A percentile compares a stretch with the other conserved stretches of the same genome.
Evolutionary conservation across 805 yeast species (phyloP).

Genomic region (Ogataea nitratoaversa): DNA sequence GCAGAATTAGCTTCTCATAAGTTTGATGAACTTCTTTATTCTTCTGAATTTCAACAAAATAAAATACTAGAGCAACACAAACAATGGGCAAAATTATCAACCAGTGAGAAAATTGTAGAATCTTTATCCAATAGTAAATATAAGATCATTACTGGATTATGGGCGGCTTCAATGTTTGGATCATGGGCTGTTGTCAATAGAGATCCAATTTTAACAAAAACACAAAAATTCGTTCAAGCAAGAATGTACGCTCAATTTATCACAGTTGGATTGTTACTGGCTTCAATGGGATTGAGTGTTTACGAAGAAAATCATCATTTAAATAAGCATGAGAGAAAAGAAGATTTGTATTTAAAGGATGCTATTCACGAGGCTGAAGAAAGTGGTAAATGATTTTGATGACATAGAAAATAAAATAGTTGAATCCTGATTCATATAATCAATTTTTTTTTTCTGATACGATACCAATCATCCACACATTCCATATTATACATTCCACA

Average conservation of each 20-base stretch:
- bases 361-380: constrained; percentile 21
- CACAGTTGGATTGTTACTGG: constrained; percentile 66
- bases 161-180: constrained; percentile 80
- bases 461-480: too few species aligned
- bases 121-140: constrained; percentile 54
- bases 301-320: constrained; percentile 55
- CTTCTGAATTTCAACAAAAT: constrained; percentile 39
- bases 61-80: constrained; percentile 41
- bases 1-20: constrained; percentile 69
- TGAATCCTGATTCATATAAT: neutral
- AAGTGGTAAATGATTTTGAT: too few species aligned
- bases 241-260: constrained; percentile 88
- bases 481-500: too few species aligned
- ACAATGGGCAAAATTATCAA: constrained; percentile 49
- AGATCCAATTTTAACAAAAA: constrained; percentile 67
- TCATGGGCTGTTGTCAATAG: constrained; percentile 71
- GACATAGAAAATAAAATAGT: neutral
- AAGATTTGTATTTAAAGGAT: constrained; percentile 43
- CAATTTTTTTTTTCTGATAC: too few species aligned
- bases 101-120: constrained; percentile 46
- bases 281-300: constrained; percentile 61
- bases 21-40: constrained; percentile 61
- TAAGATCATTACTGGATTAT: constrained; percentile 61
- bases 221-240: constrained; percentile 83
- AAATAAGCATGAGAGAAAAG: constrained; percentile 30